Evolutionary conservation across 257 asterid genomes (phyloP).

Genomic region (Nicotiana sylvestris): DNA sequence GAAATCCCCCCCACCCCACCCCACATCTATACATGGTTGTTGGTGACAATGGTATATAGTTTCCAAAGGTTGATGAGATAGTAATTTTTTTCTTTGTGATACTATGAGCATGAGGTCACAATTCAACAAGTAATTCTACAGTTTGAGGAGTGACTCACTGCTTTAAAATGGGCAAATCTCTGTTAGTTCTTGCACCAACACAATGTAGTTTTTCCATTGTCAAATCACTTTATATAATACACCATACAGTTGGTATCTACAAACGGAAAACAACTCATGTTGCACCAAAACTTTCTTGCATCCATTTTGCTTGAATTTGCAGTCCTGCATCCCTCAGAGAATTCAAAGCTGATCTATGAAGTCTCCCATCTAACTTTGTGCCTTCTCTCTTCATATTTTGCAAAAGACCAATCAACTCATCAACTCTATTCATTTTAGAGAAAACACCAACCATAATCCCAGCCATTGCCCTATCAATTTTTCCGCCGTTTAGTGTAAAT

Average conservation of each 20-base stretch:
- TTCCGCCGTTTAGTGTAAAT: conserved; percentile 58
- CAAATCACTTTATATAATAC: background rate
- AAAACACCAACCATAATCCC: conserved; percentile 82
- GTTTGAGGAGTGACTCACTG: background rate
- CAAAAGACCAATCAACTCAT: conserved; percentile 69
- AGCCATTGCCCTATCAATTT: conserved; percentile 70
- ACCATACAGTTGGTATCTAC: background rate
- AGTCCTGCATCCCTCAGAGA: conserved; percentile 81
- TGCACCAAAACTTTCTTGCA: conserved; percentile 41
- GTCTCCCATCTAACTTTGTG: conserved; percentile 51
- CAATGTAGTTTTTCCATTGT: background rate
- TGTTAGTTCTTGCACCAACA: background rate
- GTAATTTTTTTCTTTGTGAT: no score
- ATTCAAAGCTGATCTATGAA: conserved; percentile 67
- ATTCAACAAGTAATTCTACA: background rate
- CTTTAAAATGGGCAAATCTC: background rate
- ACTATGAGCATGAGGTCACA: background rate
- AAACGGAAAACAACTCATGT: background rate
- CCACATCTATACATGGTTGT: background rate
- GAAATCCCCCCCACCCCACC: background rate
- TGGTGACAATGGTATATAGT: background rate
- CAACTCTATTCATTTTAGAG: conserved; percentile 63
- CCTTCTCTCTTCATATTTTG: conserved; percentile 63
- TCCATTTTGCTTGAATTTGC: conserved; percentile 48
- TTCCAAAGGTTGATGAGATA: background rate